Evolutionary conservation across 2,329 filamentous ascomycete species (phyloP), one percentile per base, ranked within the genome.

Genomic region (Trichoderma aggressivum): DNA sequence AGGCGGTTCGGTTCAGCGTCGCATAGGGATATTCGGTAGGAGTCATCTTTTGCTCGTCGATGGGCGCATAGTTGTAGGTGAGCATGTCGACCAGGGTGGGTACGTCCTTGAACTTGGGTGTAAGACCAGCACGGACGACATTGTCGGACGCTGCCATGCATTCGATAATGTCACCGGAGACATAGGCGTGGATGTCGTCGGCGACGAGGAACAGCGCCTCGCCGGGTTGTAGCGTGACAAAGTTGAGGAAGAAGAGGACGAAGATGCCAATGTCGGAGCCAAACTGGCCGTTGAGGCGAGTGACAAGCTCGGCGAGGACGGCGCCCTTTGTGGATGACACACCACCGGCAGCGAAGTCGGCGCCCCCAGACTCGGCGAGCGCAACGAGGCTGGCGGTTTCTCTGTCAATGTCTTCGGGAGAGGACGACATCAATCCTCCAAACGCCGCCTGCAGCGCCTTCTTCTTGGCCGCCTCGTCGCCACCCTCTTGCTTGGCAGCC

Each of bases 101-200:
- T 26, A 98, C 93, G 76, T 99, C 96, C 84, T 98, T 98, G 87
- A 97, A 99, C 81, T 99, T 99, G 70, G 96, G 96, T 0, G 96
- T 99, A 82, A 99, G 96, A 56, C 96, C 96, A 0, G 96, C 96
- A 70, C 96, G 94, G 65, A 99, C 94, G 43, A 99, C 96, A 75
- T 99, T 99, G 86, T 99, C 96, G n/a, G 93, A 97, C 10, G 94
- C 92, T 0, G 96, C 96, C 96, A 99, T 99, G 85, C 96, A 99
- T 83, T 99, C 96, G 80, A 99, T 94, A 76, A 99, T 97, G 78
- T 99, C 95, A 72, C 93, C 93, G 3, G 91, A 93, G 56, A 97
- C 83, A 81, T 99, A 99, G 62, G 96, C 96, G 80, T 99, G 96
- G 77, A 98, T 98, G 78, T 98, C 96, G 78, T 99, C 95, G 7